phyloP scores from a whole-genome alignment of 192 early-diverging fungal genomes.

The Backusella australiensis region DNA sequence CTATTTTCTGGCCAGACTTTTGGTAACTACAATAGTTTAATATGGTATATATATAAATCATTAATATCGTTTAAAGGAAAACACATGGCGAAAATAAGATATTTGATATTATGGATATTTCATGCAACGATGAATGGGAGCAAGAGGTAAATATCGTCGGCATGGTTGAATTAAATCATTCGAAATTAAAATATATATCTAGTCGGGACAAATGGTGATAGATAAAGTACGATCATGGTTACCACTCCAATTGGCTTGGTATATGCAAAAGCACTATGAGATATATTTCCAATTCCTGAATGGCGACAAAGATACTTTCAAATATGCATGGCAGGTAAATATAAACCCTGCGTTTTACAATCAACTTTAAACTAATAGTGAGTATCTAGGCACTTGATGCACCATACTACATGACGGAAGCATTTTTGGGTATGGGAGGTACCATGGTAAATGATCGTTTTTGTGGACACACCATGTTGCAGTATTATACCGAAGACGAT shows the following conservation, averaged over 20 bases:
- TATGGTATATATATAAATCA: background rate
- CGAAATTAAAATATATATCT: background rate
- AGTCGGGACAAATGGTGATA: conserved; percentile 38
- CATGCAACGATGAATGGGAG: conserved; percentile 39
- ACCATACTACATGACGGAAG: conserved; percentile 25
- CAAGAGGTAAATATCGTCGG: conserved; percentile 30
- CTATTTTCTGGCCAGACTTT: conserved; percentile 52
- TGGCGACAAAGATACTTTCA: conserved; percentile 41
- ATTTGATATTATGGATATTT: conserved; percentile 33
- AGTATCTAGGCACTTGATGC: conserved; percentile 11
- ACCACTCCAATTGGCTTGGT: conserved; percentile 36
- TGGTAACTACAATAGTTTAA: conserved; percentile 18
- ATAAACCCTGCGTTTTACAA: background rate
- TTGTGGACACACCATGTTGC: conserved; percentile 37
- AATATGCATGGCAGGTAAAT: conserved; percentile 34
- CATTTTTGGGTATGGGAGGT: conserved; percentile 32
- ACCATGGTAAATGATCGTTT: conserved; percentile 24
- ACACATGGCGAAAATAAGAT: conserved; percentile 40
- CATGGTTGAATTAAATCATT: background rate
- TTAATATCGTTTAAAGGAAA: conserved; percentile 17
- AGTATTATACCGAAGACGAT: conserved; percentile 14
- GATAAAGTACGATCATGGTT: conserved; percentile 31
- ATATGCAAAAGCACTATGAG: conserved; percentile 29
- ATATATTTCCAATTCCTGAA: conserved; percentile 36
- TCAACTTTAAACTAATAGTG: too few relatives aligned